Base-by-base conservation (phyloP, 2,329 filamentous ascomycete species). In the Emmonsia crescens region DNA sequence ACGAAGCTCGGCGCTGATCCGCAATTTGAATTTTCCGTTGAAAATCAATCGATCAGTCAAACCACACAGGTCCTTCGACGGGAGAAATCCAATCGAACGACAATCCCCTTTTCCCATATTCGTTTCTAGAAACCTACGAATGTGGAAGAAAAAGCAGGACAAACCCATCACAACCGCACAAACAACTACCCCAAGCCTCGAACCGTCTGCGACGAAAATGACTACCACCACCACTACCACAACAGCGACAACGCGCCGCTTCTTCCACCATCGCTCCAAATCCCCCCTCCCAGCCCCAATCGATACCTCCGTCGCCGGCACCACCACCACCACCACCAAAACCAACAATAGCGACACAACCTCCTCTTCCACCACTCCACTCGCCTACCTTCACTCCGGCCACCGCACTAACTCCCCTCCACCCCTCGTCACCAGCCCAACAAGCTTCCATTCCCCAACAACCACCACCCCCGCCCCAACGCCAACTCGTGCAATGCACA, bases 261-360 rank as follows among this genome's bases (percentile, higher is more conserved):
- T 68, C 29, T 68, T 68, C 33, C 65, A 62, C 10, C 51, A 62
- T 9, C 52, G 63, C 21, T 68, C 69, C 48, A 70, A 67, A 38
- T 67, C 68, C 46, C 65, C 66, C n/a, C 60, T 58, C 9, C 65
- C 68, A 12, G 64, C 68, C 44, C 56, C 66, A 16, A 67, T 67
- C 38, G 62, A 65, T n/a, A 24, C 59, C 42, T 56, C 44, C 27
- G 38, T 40, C 63, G 64, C 44, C 27, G 40, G 51, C 64, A 64
- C 49, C 64, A 65, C 61, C 64, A 66, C 31, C 62, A 65, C 44
- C 65, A 61, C 24, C 3, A 51, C 48, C 63, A 60, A 8, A 16
- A n/a, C 24, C 36, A 61, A 38, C 24, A 31, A 42, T 10, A 36
- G 21, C n/a, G 16, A 38, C 38, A 29, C 40, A 14, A 36, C 60